phyloP scores from a whole-genome alignment of 2,329 filamentous ascomycete species.

The Colletotrichum karsti region DNA sequence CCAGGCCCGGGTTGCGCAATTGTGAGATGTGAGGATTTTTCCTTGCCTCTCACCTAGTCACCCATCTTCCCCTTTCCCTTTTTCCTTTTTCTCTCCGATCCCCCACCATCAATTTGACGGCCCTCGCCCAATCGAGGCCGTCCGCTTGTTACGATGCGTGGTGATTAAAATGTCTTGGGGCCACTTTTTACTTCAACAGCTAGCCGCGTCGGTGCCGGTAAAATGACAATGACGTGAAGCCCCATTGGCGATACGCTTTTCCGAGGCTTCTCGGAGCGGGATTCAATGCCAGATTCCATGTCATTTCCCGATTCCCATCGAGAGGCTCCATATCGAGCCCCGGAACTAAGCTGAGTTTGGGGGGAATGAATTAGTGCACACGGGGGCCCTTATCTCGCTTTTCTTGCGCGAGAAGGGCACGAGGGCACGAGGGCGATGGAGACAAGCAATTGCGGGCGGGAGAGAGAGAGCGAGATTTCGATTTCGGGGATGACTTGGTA shows the following conservation, averaged over 20 bases:
- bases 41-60: neutral
- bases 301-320: constrained; percentile 3
- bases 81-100: neutral
- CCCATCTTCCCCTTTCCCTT: too few species aligned
- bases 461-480: neutral
- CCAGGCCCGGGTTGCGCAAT: neutral
- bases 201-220: too few species aligned
- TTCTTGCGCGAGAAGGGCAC: neutral
- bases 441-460: neutral
- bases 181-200: constrained; percentile 1
- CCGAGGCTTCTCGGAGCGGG: neutral
- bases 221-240: constrained; percentile 17
- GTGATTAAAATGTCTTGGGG: neutral
- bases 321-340: neutral
- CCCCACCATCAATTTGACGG: neutral
- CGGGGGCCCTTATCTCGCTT: constrained; percentile 6
- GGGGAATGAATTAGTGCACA: neutral
- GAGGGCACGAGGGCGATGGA: neutral
- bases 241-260: constrained; percentile 7
- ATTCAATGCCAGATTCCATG: constrained; percentile 8
- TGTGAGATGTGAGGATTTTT: neutral
- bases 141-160: neutral
- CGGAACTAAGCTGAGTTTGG: neutral
- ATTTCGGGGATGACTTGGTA: neutral
- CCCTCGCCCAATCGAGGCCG: neutral